Percentiles rank a stretch among this genome's conserved stretches.
Conservation (phyloP, 2,329 filamentous ascomycete genomes). For the Aspergillus tamarii region DNA sequence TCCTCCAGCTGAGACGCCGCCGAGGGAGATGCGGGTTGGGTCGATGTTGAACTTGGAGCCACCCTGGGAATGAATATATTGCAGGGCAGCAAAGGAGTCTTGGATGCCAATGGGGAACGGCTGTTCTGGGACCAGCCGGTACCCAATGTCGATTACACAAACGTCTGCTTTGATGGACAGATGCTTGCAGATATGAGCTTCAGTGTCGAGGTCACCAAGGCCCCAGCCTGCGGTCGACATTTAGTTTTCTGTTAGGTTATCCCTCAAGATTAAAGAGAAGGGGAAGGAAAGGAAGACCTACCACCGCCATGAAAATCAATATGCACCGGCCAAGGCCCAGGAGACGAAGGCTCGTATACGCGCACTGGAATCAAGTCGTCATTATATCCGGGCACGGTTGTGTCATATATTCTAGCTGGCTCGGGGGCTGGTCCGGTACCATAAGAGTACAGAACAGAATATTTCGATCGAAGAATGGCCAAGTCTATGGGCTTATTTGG, state of each 20-base stretch:
- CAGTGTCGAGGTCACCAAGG: conserved; percentile 55
- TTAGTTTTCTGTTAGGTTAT: neutral
- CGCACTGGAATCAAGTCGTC: conserved; percentile 42
- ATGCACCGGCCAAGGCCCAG: conserved; percentile 52
- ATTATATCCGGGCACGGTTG: conserved; percentile 37
- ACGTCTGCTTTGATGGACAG: conserved; percentile 50
- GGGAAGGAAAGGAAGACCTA: conserved; percentile 5
- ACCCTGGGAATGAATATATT: conserved; percentile 43
- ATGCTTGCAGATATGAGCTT: conserved; percentile 54
- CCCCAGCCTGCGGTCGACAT: conserved; percentile 41
- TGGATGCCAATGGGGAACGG: conserved; percentile 53
- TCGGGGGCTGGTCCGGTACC: conserved; percentile 49
- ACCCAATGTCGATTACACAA: conserved; percentile 56
- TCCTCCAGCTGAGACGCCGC: conserved; percentile 48
- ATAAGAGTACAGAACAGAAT: conserved; percentile 51
- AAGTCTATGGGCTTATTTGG: conserved; percentile 47
- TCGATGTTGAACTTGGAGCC: conserved; percentile 44
- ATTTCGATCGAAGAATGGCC: conserved; percentile 42
- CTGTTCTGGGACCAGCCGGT: conserved; percentile 56
- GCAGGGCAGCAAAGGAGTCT: conserved; percentile 54
- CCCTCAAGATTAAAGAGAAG: neutral
- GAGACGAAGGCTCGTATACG: conserved; percentile 49
- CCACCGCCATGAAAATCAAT: conserved; percentile 55
- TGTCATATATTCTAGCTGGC: conserved; percentile 45
- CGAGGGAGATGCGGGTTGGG: conserved; percentile 45